Conservation (phyloP, 2,329 filamentous ascomycete species). For the Diplodia scrobiculata region DNA sequence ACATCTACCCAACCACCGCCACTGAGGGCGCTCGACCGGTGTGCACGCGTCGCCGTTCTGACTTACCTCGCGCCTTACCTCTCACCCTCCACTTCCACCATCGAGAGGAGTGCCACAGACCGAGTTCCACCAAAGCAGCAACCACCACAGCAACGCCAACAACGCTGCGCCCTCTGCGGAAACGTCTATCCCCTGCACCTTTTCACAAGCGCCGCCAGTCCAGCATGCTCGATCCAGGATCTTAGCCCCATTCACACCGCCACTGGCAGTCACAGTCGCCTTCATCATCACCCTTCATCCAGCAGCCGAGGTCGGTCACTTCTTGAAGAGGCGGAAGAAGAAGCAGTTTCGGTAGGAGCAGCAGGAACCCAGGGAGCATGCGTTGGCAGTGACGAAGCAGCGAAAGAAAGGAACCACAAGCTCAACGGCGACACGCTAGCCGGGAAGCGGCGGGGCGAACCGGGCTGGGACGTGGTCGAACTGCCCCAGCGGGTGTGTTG, state of each 20-base stretch:
- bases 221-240: constrained; percentile 33
- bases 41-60: constrained; percentile 39
- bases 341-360: background rate
- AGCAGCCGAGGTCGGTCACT: background rate
- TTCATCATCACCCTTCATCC: background rate
- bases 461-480: constrained; percentile 35
- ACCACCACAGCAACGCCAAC: background rate
- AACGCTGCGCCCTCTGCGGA: constrained; percentile 41
- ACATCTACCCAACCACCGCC: constrained; percentile 31
- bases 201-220: constrained; percentile 40
- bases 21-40: constrained; percentile 33
- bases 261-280: background rate
- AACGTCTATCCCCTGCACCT: constrained; percentile 36
- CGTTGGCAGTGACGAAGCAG: background rate
- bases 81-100: background rate
- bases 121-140: background rate
- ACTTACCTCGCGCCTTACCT: constrained; percentile 34
- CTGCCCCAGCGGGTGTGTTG: constrained; percentile 40
- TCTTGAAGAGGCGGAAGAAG: background rate
- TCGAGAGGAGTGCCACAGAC: no score
- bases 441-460: background rate
- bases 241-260: background rate
- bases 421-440: background rate
- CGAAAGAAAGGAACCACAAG: background rate
- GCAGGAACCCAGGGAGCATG: background rate